Base-by-base conservation (phyloP, 345 rosid species). In the Schrenkiella parvula region DNA sequence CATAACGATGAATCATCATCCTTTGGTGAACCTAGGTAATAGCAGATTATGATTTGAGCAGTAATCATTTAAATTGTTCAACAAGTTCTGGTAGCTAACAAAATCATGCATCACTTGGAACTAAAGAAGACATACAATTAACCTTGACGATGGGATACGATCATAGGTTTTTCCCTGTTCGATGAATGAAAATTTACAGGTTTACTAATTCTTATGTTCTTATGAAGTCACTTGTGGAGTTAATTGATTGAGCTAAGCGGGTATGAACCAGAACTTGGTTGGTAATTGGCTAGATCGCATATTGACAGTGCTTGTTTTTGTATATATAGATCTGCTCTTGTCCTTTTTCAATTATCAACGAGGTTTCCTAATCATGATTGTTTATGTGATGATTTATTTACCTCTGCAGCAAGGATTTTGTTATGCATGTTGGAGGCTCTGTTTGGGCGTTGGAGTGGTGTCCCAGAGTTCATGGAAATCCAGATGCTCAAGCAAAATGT, bases 371-470 rank as follows among this genome's bases (percentile, higher is more conserved):
- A 18, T 61, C 61, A 18, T 23, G 39, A 54, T 55, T 19, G 31
- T 34, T 71, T 66, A 35, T 50, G 65, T 61, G 53, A 57, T 37
- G 50, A 48, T 37, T 37, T 53, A 19, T 25, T 59, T 39, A 64
- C 73, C 23, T 82, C 59, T 81, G 82, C 95, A 87, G 99, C 81
- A 86, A 85, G 55, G 99, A 91, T 68, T 89, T 88, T 70, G 79
- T 91, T 41, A 82, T 89, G 86, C 79, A 85, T 58, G 88, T 85
- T 73, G 97, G 99, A 67, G 99, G 98, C 39, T 81, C 95, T 51
- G 88, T 88, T 80, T 95, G 90, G 98, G 91, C 87, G 53, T 60
- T 95, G 78, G 96, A 95, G 82, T 91, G 99, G 99, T 87, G 96
- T 61, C 99, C 99, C 44, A 78, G 84, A 74, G 64, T 72, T 84